Base-by-base conservation (phyloP, 495 filamentous ascomycete genomes). In the Tuber melanosporum region DNA sequence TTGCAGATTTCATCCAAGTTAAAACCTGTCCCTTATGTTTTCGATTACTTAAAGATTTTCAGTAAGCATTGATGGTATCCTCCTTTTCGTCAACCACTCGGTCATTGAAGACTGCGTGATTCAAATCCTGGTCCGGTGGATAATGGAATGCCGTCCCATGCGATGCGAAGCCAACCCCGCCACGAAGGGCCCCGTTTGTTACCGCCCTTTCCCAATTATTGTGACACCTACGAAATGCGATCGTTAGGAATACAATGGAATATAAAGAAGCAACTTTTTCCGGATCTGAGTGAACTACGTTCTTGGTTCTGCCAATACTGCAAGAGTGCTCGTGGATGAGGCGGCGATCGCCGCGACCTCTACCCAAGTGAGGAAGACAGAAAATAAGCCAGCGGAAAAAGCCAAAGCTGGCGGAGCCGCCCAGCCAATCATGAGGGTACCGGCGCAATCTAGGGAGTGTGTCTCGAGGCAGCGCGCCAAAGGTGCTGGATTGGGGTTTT, bases 41-140 rank as follows among this genome's bases (percentile, higher is more conserved):
- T 43, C 42, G 6, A 8, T 43, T n/a, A n/a, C 42, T 43, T 43
- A 10, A 90, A 69, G 93, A 94, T 81, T 98, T 93, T 5, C 79
- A 89, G 91, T 75, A 88, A 89, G 78, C 32, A 92, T 98, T 72
- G 91, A 95, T 79, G 90, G 94, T 41, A 97, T 94, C 1, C 89
- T 94, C n/a, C 88, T 98, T 0, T 97, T 97, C 78, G 91, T 90
- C n/a, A 85, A 88, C 0, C 89, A 91, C 41, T 97, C 94, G 95
- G 91, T 89, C 41, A 87, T 97, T 46, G 90, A 91, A 0, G 91
- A 92, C 75, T 89, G 92, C 73, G 97, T 94, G 95, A 93, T 94
- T 0, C 42, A 89, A 0, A 84, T 98, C 39, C 89, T 90, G 57
- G 91, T 97, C 7, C 92, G 94, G 2, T 97, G 93, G 93, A 91